Evolutionary conservation across 257 asterid genomes (phyloP).

Genomic region (Primulina eburnea): DNA sequence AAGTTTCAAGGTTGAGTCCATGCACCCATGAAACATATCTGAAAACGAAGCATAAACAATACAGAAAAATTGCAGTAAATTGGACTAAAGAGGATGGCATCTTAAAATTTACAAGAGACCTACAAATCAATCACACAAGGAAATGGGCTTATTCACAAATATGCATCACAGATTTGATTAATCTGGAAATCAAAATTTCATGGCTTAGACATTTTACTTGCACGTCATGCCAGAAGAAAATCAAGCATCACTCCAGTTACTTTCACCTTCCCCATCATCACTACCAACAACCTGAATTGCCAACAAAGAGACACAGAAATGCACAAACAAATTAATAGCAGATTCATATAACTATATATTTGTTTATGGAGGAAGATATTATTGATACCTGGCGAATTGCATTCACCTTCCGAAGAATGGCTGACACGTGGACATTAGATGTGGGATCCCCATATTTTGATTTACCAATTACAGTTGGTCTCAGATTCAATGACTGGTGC

Average conservation of each 20-base stretch:
- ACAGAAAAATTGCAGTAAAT: not conserved
- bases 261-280: constrained; percentile 58
- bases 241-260: constrained; percentile 53
- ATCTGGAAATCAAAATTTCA: constrained; percentile 27
- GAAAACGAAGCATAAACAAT: not conserved
- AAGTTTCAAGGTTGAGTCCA: not conserved
- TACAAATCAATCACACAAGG: constrained; percentile 24
- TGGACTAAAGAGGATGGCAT: not conserved
- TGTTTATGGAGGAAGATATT: constrained; percentile 5
- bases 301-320: not conserved
- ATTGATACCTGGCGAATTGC: constrained; percentile 79
- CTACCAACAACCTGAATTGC: constrained; percentile 81
- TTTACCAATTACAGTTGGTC: constrained; percentile 60
- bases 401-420: constrained; percentile 78
- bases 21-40: not conserved
- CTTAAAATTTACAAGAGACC: constrained; percentile 18
- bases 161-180: constrained; percentile 22
- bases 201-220: not conserved
- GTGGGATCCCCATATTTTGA: constrained; percentile 38
- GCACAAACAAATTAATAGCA: not conserved
- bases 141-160: constrained; percentile 30
- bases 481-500: constrained; percentile 75
- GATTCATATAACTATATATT: not conserved
- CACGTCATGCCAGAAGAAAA: constrained; percentile 1
- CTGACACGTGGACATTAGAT: constrained; percentile 64